These are phyloP conservation scores for Diaporthe sp. DNA, from an alignment of 2,329 filamentous ascomycete genomes.

Conservation along the genomic window DNA sequence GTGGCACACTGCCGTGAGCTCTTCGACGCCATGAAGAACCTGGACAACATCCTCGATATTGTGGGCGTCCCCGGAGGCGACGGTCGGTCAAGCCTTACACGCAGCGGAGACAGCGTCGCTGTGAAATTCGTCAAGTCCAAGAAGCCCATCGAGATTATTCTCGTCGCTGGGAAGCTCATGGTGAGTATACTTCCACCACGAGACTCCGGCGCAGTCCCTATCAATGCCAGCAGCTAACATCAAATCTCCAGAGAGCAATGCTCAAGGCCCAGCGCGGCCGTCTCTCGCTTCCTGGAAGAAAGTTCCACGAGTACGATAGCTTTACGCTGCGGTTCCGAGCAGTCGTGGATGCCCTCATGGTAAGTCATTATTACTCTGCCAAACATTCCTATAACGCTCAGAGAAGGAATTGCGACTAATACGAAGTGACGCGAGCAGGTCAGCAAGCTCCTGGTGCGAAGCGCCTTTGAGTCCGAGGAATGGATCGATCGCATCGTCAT, in stretches of 20 bases:
- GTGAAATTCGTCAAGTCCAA: not conserved
- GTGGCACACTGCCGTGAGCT: not conserved
- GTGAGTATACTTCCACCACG: not conserved
- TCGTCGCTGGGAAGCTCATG: not conserved
- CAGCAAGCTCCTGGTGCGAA: not conserved
- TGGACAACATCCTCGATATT: not conserved
- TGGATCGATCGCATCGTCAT: not conserved
- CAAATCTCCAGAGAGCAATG: not conserved
- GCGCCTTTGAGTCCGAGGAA: not conserved
- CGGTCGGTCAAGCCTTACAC: no score
- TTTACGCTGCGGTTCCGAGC: not conserved
- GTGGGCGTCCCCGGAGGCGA: not conserved
- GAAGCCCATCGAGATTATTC: not conserved
- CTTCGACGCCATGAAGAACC: not conserved
- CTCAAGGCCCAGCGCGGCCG: not conserved
- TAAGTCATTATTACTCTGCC: not conserved
- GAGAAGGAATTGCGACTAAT: not conserved
- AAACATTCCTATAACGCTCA: fast-evolving
- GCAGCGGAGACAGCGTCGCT: not conserved
- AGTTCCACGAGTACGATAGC: not conserved
- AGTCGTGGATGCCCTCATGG: not conserved
- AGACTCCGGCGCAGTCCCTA: no score
- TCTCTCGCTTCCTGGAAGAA: not conserved
- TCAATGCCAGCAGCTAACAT: no score
- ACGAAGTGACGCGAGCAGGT: not conserved